These are phyloP conservation scores for Aspergillus sp. DNA, from an alignment of 2,329 filamentous ascomycete genomes.

Conservation along the genomic window DNA sequence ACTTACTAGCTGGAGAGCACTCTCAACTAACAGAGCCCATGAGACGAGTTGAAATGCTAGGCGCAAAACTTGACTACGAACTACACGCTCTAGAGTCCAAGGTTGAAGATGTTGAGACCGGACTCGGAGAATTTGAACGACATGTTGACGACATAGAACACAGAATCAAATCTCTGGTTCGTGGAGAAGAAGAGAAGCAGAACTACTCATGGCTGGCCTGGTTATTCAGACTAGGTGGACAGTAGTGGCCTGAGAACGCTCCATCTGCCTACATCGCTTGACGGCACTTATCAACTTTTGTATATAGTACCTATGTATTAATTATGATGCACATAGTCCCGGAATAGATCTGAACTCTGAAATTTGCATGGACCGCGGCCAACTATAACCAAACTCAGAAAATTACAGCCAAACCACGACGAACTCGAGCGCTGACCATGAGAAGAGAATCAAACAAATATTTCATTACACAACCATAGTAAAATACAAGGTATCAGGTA, in stretches of 20 bases:
- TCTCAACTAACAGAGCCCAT: constrained; percentile 67
- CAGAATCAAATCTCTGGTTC: constrained; percentile 62
- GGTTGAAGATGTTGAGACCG: constrained; percentile 83
- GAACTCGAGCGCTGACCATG: neutral
- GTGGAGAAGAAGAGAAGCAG: constrained; percentile 62
- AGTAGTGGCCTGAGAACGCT: constrained; percentile 7
- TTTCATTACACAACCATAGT: constrained; percentile 14
- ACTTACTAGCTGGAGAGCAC: constrained; percentile 69
- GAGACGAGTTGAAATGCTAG: constrained; percentile 76
- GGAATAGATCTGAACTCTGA: constrained; percentile 10
- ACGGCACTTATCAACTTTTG: neutral
- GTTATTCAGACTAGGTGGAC: constrained; percentile 39
- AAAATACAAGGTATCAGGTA: constrained; percentile 4
- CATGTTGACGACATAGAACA: constrained; percentile 72
- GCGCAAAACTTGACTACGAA: constrained; percentile 89
- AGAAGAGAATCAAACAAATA: neutral
- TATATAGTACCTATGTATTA: constrained; percentile 16
- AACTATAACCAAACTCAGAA: neutral
- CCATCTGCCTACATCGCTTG: neutral
- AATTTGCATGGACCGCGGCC: constrained; percentile 1
- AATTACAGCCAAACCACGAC: neutral
- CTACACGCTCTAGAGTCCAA: constrained; percentile 75
- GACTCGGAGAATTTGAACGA: constrained; percentile 73
- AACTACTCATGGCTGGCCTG: constrained; percentile 62
- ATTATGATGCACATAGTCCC: constrained; percentile 22